Percentiles rank a stretch among this genome's conserved stretches.
phyloP scores from a whole-genome alignment of 192 early-diverging fungal genomes.

The Coemansia sp. region DNA sequence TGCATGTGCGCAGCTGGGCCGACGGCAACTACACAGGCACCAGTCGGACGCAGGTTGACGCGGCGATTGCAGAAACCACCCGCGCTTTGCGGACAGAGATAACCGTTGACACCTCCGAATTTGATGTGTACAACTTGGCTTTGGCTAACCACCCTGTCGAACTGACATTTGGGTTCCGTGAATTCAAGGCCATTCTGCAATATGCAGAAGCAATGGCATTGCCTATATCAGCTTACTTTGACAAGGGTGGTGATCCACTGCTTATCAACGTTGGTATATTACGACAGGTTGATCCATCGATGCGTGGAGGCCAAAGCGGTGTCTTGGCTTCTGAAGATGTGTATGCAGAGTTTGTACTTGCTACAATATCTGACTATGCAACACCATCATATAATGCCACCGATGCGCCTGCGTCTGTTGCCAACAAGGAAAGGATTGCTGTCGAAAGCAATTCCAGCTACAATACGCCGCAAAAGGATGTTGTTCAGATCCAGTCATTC shows the following conservation, averaged over 20 bases:
- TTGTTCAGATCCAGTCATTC: constrained; percentile 6
- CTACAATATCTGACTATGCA: constrained; percentile 39
- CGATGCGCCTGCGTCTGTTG: background rate
- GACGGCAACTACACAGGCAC: constrained; percentile 25
- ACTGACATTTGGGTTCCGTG: constrained; percentile 52
- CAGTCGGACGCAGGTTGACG: constrained; percentile 22
- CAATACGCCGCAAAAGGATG: background rate
- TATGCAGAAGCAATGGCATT: constrained; percentile 50
- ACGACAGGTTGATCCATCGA: background rate
- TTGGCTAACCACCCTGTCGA: constrained; percentile 22
- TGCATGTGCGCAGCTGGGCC: constrained; percentile 46
- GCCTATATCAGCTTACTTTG: constrained; percentile 47
- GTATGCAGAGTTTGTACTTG: constrained; percentile 47
- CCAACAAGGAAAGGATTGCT: background rate
- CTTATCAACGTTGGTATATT: constrained; percentile 32
- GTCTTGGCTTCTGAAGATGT: constrained; percentile 14
- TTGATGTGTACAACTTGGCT: constrained; percentile 43
- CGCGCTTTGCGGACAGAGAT: constrained; percentile 49
- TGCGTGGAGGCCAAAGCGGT: constrained; percentile 7
- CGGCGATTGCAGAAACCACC: constrained; percentile 21
- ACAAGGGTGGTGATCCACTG: constrained; percentile 40
- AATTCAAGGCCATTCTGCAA: constrained; percentile 48
- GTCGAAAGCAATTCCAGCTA: background rate
- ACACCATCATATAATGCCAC: background rate
- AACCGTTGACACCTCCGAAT: constrained; percentile 42